phyloP scores from a whole-genome alignment of 73 alveolate species.

The Diophrys sp. region DNA sequence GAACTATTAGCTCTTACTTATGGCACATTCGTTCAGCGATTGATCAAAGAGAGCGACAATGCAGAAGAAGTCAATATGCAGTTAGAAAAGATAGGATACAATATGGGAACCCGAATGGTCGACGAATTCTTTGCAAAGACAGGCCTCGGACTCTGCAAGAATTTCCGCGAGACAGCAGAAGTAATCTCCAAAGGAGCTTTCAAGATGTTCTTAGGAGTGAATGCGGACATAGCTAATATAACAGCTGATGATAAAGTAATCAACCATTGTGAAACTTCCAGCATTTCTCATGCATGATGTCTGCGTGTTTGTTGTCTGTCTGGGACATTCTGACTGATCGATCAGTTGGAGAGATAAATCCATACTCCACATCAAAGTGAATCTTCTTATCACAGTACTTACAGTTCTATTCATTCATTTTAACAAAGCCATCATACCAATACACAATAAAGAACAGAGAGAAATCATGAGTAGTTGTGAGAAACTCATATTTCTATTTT shows the following conservation, averaged over 20 bases:
- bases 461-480: not conserved
- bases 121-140: slow-evolving; percentile 92
- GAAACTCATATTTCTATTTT: not conserved
- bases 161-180: slow-evolving; percentile 79
- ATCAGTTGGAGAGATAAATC: not conserved
- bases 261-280: not conserved
- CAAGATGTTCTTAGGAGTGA: slow-evolving; percentile 76
- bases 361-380: not conserved
- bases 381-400: not conserved
- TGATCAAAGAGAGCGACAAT: slow-evolving; percentile 80
- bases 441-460: not conserved
- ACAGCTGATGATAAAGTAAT: slow-evolving; percentile 48
- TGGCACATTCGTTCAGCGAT: slow-evolving; percentile 84
- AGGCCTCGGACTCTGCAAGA: slow-evolving; percentile 65
- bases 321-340: not conserved
- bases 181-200: slow-evolving; percentile 82
- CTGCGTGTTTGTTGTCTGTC: not conserved
- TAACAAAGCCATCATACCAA: not conserved
- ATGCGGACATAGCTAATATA: slow-evolving; percentile 75
- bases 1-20: slow-evolving; percentile 80
- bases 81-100: slow-evolving; percentile 83
- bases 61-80: slow-evolving; percentile 87
- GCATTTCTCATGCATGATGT: not conserved
- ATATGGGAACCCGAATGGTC: slow-evolving; percentile 83
- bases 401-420: not conserved